Conservation (phyloP, 2,329 filamentous ascomycete species). For the Scytalidium lignicola region DNA sequence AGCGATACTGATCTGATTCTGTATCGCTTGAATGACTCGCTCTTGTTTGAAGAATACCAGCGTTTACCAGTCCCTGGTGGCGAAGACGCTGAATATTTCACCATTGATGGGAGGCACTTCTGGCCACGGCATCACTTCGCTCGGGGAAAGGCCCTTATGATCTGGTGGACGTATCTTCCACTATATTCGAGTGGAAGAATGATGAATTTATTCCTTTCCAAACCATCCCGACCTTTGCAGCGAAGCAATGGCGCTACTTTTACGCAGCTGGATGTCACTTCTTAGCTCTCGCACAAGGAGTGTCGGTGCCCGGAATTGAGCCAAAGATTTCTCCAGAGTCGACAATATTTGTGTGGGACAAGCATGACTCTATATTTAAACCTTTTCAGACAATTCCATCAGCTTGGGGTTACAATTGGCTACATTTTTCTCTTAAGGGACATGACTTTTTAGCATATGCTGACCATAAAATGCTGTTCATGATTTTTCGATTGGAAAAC, state of each 20-base stretch:
- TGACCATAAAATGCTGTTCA: background rate
- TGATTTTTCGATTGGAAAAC: background rate
- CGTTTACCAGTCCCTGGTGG: background rate
- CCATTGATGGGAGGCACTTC: background rate
- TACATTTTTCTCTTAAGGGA: background rate
- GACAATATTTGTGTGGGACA: background rate
- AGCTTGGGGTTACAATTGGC: background rate
- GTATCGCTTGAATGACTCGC: background rate
- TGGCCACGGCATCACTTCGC: background rate
- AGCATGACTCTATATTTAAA: background rate
- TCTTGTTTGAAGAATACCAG: background rate
- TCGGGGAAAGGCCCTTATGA: background rate
- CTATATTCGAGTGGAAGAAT: background rate
- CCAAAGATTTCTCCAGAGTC: background rate
- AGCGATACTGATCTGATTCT: background rate
- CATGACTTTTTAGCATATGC: background rate
- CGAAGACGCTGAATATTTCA: background rate
- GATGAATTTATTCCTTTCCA: background rate
- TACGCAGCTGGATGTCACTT: background rate
- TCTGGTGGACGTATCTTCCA: background rate
- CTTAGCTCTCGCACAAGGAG: background rate
- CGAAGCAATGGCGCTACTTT: background rate
- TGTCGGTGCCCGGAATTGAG: background rate
- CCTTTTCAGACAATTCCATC: background rate
- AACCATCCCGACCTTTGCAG: background rate